phyloP scores from a whole-genome alignment of 257 asterid species.

The Solanum pinnatisectum region DNA sequence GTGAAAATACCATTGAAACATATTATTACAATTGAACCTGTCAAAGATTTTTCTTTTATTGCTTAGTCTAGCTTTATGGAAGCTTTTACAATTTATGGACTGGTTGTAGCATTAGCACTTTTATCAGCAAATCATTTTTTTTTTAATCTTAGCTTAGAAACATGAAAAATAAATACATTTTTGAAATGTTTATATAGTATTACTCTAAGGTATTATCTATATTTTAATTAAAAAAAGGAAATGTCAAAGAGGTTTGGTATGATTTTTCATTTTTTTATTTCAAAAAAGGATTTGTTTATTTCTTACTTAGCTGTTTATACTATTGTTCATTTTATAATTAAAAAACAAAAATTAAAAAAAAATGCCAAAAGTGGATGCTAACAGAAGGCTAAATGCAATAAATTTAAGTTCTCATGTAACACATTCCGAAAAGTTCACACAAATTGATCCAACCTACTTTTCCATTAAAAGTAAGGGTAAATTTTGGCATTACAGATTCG shows the following conservation, averaged over 20 bases:
- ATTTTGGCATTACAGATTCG: not conserved
- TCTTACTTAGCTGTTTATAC: not conserved
- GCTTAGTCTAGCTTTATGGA: not conserved
- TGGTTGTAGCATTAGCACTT: not conserved
- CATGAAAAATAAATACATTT: not conserved
- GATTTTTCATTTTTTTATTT: not conserved
- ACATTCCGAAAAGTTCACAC: not conserved
- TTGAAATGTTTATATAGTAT: not conserved
- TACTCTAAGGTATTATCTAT: not conserved
- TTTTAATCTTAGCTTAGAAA: not conserved
- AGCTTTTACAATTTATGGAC: not conserved
- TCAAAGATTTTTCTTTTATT: not conserved
- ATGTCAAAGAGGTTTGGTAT: not conserved
- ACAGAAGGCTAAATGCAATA: not conserved
- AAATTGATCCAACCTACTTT: not conserved
- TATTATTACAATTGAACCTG: not conserved
- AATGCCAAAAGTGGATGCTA: not conserved
- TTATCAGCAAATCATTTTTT: not conserved
- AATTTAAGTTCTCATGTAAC: not conserved
- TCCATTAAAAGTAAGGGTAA: not conserved
- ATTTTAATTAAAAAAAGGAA: not conserved
- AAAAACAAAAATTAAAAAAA: not conserved
- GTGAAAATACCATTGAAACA: not conserved
- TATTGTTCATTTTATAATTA: not conserved
- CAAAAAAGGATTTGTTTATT: not conserved